These are phyloP conservation scores for Leccinum pachyderme DNA, from an alignment of 1,284 basidiomycete genomes.

Conservation along the genomic window DNA sequence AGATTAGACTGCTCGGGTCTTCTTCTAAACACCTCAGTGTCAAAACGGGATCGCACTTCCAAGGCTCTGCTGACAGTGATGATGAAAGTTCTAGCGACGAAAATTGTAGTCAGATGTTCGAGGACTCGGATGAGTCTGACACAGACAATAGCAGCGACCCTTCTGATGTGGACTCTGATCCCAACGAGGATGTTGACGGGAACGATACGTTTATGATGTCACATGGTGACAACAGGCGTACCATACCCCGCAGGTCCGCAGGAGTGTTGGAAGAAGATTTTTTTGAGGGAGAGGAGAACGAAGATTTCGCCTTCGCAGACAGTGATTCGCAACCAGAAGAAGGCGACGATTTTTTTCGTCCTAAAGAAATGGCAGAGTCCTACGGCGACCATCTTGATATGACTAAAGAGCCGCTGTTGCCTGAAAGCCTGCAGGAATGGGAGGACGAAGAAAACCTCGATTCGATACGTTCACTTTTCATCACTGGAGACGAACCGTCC, in stretches of 20 bases:
- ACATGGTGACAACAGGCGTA: slow-evolving; percentile 44
- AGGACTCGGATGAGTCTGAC: slow-evolving; percentile 27
- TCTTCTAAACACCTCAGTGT: slow-evolving; percentile 62
- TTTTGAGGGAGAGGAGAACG: slow-evolving; percentile 35
- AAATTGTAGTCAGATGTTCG: slow-evolving; percentile 5
- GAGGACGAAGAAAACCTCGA: slow-evolving; percentile 82
- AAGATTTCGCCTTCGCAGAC: slow-evolving; percentile 69
- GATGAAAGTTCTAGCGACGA: slow-evolving; percentile 16
- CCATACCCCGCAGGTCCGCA: slow-evolving; percentile 43
- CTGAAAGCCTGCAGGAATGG: slow-evolving; percentile 70
- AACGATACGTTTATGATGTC: slow-evolving; percentile 25
- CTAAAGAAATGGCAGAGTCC: slow-evolving; percentile 42
- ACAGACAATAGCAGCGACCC: neutral
- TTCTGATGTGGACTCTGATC: slow-evolving; percentile 24
- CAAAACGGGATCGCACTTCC: slow-evolving; percentile 8
- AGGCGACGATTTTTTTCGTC: slow-evolving; percentile 70
- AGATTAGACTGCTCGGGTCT: slow-evolving; percentile 84
- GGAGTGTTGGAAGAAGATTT: slow-evolving; percentile 39
- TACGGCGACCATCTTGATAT: slow-evolving; percentile 67
- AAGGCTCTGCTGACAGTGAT: slow-evolving; percentile 32
- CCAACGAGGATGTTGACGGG: slow-evolving; percentile 18
- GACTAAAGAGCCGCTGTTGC: slow-evolving; percentile 57
- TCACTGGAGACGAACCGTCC: slow-evolving; percentile 65
- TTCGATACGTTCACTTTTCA: slow-evolving; percentile 86
- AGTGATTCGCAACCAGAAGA: slow-evolving; percentile 77